phyloP scores from a whole-genome alignment of 1,139 yeast genomes.

The Geotrichum bryndzae region DNA sequence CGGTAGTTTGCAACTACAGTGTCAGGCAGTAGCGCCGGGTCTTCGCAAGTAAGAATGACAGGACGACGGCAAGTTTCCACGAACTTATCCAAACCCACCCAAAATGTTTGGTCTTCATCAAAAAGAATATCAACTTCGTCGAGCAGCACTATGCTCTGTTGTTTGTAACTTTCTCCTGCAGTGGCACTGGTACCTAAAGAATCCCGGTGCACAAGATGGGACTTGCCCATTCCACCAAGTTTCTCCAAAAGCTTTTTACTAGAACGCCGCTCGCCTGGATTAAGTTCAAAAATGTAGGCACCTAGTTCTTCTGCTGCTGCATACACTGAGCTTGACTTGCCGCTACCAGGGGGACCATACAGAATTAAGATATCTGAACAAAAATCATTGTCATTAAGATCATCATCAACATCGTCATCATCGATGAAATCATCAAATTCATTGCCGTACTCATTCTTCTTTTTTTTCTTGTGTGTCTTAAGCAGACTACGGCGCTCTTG shows the following conservation, averaged over 20 bases:
- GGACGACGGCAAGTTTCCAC: conserved; percentile 70
- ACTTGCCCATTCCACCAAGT: conserved; percentile 75
- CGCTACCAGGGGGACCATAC: conserved; percentile 67
- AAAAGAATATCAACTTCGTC: conserved; percentile 84
- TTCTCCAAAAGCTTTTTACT: conserved; percentile 61
- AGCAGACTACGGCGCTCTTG: not conserved
- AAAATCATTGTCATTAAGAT: conserved; percentile 27
- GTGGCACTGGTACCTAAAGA: conserved; percentile 22
- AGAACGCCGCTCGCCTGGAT: conserved; percentile 65
- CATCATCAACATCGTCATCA: conserved; percentile 38
- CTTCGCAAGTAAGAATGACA: conserved; percentile 67
- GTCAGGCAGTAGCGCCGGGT: conserved; percentile 31
- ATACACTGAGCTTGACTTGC: conserved; percentile 72
- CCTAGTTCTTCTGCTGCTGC: conserved; percentile 58
- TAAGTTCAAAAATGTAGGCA: conserved; percentile 79
- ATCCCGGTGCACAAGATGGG: conserved; percentile 60
- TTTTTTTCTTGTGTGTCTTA: conserved; percentile 20
- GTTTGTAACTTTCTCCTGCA: conserved; percentile 23
- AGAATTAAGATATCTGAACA: conserved; percentile 43
- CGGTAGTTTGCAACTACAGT: conserved; percentile 6
- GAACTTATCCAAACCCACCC: conserved; percentile 66
- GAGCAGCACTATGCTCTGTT: conserved; percentile 64
- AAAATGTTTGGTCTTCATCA: conserved; percentile 73
- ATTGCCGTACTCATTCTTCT: conserved; percentile 23
- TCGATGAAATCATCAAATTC: conserved; percentile 42